Conservation (phyloP, 768 basidiomycete genomes). For the Calvatia gigantea region DNA sequence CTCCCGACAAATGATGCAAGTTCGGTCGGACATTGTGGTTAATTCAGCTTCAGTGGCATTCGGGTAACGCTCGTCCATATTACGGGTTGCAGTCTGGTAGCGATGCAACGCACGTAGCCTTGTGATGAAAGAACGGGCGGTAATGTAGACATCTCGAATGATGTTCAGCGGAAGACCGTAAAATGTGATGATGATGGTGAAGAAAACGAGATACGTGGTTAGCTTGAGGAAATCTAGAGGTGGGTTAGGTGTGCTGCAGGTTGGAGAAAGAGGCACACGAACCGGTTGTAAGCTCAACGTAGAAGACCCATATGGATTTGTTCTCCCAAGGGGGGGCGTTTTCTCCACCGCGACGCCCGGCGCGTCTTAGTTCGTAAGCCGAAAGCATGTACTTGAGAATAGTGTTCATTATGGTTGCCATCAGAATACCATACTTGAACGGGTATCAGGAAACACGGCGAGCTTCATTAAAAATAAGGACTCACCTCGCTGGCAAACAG, state of each 20-base stretch:
- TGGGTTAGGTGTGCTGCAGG: constrained; percentile 6
- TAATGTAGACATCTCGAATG: constrained; percentile 94
- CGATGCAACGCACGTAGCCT: constrained; percentile 85
- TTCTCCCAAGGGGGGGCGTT: constrained; percentile 94
- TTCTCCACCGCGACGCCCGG: constrained; percentile 73
- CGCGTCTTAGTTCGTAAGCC: constrained; percentile 76
- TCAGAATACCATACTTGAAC: constrained; percentile 82
- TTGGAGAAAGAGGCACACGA: constrained; percentile 21
- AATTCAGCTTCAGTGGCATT: constrained; percentile 88
- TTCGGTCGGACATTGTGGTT: constrained; percentile 75
- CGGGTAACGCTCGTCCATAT: constrained; percentile 96
- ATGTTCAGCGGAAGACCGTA: constrained; percentile 97
- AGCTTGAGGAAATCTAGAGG: constrained; percentile 87
- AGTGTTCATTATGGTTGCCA: constrained; percentile 75
- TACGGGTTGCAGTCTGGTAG: constrained; percentile 90
- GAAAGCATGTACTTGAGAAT: constrained; percentile 82
- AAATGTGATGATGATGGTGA: constrained; percentile 88
- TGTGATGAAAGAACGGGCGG: constrained; percentile 87
- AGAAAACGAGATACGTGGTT: constrained; percentile 89
- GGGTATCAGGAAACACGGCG: constrained; percentile 14
- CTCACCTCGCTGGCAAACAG: constrained; percentile 92
- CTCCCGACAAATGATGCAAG: constrained; percentile 97
- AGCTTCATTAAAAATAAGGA: constrained; percentile 9
- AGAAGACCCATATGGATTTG: constrained; percentile 97
- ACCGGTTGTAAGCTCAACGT: constrained; percentile 91